Evolutionary conservation across 306 rosid genomes (phyloP).

Genomic region (Glycine latifolia): DNA sequence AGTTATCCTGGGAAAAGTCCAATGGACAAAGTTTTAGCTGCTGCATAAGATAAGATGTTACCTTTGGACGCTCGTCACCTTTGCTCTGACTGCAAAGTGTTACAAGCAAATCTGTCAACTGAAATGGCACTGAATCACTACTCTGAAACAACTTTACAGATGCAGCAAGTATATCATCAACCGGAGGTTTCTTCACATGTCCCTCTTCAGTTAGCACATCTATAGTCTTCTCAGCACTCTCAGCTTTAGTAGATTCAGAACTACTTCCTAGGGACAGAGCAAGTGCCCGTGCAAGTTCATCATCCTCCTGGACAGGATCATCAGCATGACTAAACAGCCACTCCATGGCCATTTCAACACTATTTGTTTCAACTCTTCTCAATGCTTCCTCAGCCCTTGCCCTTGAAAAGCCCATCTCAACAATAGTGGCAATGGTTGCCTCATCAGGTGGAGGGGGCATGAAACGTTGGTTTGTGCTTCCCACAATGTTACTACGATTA

Average conservation of each 20-base stretch:
- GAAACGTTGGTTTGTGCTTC: slow-evolving; percentile 76
- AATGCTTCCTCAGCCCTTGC: slow-evolving; percentile 99
- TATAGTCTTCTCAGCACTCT: slow-evolving; percentile 75
- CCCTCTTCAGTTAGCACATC: slow-evolving; percentile 83
- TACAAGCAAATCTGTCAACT: slow-evolving; percentile 89
- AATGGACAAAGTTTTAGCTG: slow-evolving; percentile 86
- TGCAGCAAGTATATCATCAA: slow-evolving; percentile 89
- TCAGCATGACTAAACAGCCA: slow-evolving; percentile 94
- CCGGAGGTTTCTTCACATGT: slow-evolving; percentile 79
- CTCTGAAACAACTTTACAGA: slow-evolving; percentile 83
- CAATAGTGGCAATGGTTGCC: slow-evolving; percentile 84
- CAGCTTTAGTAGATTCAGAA: slow-evolving; percentile 85
- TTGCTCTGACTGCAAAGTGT: slow-evolving; percentile 88
- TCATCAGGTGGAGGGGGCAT: slow-evolving; percentile 95
- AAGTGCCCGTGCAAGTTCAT: slow-evolving; percentile 97
- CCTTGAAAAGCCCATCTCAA: slow-evolving; percentile 98
- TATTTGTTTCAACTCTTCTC: slow-evolving; percentile 92
- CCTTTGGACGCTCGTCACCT: slow-evolving; percentile 91
- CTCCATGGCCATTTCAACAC: slow-evolving; percentile 99
- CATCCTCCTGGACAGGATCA: slow-evolving; percentile 99
- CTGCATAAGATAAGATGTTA: slow-evolving; percentile 87
- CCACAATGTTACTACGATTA: slow-evolving; percentile 72
- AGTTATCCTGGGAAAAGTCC: slow-evolving; percentile 78
- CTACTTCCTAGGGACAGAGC: slow-evolving; percentile 93
- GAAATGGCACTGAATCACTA: slow-evolving; percentile 89